Percentiles rank a stretch among this genome's conserved stretches.
Conservation (phyloP, 805 yeast species). For the Nakazawaea populi region DNA sequence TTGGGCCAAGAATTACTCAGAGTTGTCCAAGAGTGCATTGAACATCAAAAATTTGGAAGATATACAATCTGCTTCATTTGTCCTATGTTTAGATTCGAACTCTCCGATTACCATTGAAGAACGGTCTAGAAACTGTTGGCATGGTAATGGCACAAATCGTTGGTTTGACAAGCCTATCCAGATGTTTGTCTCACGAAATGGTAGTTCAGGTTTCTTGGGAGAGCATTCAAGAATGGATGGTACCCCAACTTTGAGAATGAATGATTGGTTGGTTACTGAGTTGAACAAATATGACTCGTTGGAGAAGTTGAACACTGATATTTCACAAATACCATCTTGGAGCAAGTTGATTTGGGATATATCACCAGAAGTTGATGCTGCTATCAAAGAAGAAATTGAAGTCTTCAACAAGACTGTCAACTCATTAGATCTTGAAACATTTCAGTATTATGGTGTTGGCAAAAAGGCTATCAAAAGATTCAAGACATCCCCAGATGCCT, state of each 20-base stretch:
- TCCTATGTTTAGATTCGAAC: slow-evolving; percentile 70
- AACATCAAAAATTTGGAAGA: slow-evolving; percentile 58
- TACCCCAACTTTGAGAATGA: slow-evolving; percentile 85
- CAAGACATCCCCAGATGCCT: slow-evolving; percentile 91
- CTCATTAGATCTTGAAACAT: slow-evolving; percentile 68
- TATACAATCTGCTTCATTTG: slow-evolving; percentile 74
- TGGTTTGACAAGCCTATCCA: slow-evolving; percentile 90
- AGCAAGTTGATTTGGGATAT: slow-evolving; percentile 51
- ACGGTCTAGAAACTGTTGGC: slow-evolving; percentile 84
- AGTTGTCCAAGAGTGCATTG: slow-evolving; percentile 51
- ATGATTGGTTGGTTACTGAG: slow-evolving; percentile 63
- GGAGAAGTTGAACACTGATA: slow-evolving; percentile 15
- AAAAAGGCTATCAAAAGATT: slow-evolving; percentile 78
- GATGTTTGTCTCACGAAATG: slow-evolving; percentile 75
- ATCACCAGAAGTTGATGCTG: slow-evolving; percentile 39
- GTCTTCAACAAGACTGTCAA: slow-evolving; percentile 50
- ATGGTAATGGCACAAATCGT: slow-evolving; percentile 90
- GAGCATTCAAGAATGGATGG: slow-evolving; percentile 99
- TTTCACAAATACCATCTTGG: slow-evolving; percentile 13
- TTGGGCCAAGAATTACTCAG: slow-evolving; percentile 59
- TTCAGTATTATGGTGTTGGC: slow-evolving; percentile 82
- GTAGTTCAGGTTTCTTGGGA: slow-evolving; percentile 87
- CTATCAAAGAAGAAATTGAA: slow-evolving; percentile 49
- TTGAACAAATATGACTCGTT: slow-evolving; percentile 34
- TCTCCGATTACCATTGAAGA: slow-evolving; percentile 76